These are phyloP conservation scores for Coccomyxa sp. DNA, from an alignment of 139 green algal genomes.

Conservation along the genomic window DNA sequence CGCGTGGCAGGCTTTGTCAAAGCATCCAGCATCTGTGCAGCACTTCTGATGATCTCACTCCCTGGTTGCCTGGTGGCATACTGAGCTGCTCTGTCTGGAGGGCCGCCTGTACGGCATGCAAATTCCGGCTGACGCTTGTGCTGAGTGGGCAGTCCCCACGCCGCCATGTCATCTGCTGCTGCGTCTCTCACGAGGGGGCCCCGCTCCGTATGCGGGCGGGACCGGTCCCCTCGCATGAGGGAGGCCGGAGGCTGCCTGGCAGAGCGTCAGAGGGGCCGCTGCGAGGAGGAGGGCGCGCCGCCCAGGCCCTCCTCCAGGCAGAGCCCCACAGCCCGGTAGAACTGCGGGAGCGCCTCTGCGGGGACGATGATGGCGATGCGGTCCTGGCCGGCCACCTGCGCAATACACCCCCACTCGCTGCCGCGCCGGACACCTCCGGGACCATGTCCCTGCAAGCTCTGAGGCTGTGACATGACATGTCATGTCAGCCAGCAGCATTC, in stretches of 20 bases:
- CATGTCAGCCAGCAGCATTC: no score
- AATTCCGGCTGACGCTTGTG: no score
- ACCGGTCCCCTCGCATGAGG: not conserved
- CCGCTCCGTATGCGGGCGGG: not conserved
- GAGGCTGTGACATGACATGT: no score
- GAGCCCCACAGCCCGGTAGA: not conserved
- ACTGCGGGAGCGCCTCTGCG: conserved; percentile 14
- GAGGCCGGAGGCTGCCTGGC: not conserved
- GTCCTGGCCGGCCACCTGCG: conserved; percentile 14
- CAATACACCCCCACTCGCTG: not conserved
- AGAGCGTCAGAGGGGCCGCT: not conserved
- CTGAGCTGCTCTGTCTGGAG: no score
- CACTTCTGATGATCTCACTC: no score
- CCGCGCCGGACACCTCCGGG: not conserved
- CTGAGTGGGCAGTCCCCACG: no score
- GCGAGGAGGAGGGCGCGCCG: not conserved
- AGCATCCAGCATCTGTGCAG: no score
- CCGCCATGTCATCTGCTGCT: no score
- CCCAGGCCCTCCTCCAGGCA: conserved; percentile 13
- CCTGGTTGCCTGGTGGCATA: no score
- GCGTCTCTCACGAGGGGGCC: no score
- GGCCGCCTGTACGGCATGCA: no score
- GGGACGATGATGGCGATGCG: conserved; percentile 18
- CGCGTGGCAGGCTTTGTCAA: no score
- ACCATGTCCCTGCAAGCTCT: not conserved